Conservation (phyloP, 1,284 basidiomycete species). For the Ustilago bromivora region DNA sequence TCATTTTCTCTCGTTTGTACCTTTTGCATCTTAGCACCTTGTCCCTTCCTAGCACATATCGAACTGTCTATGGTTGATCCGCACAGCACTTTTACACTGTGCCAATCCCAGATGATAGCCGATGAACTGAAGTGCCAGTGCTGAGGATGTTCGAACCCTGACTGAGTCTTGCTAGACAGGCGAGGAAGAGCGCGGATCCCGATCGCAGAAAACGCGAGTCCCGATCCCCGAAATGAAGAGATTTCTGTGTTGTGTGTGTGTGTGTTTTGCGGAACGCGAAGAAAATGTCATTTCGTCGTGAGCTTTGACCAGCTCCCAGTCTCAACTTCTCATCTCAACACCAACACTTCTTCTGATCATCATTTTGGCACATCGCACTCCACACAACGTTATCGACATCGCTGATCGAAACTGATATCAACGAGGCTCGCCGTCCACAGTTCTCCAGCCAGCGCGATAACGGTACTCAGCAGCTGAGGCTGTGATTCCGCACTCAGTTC, state of each 20-base stretch:
- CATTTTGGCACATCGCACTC: neutral
- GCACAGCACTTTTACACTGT: neutral
- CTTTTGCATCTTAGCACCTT: neutral
- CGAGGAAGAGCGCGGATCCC: neutral
- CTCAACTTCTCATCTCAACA: slow-evolving; percentile 1
- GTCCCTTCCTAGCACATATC: neutral
- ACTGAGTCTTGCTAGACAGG: neutral
- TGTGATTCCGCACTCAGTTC: too few species aligned
- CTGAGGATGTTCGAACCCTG: too few species aligned
- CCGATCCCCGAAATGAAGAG: slow-evolving; percentile 1
- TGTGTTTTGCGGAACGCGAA: slow-evolving; percentile 28
- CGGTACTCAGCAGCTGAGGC: too few species aligned
- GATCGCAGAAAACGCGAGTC: neutral
- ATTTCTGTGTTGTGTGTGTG: slow-evolving; percentile 6
- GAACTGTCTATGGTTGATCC: neutral
- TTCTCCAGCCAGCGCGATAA: neutral
- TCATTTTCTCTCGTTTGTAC: neutral
- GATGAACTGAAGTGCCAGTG: too few species aligned
- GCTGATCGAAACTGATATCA: neutral
- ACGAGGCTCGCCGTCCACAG: neutral
- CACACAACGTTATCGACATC: neutral
- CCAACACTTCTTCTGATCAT: neutral
- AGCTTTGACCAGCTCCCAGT: slow-evolving; percentile 32
- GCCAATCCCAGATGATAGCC: too few species aligned
- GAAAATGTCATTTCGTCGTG: slow-evolving; percentile 14